These are phyloP conservation scores for Mycena capillaripes DNA, from an alignment of 768 basidiomycete species.

Conservation along the genomic window DNA sequence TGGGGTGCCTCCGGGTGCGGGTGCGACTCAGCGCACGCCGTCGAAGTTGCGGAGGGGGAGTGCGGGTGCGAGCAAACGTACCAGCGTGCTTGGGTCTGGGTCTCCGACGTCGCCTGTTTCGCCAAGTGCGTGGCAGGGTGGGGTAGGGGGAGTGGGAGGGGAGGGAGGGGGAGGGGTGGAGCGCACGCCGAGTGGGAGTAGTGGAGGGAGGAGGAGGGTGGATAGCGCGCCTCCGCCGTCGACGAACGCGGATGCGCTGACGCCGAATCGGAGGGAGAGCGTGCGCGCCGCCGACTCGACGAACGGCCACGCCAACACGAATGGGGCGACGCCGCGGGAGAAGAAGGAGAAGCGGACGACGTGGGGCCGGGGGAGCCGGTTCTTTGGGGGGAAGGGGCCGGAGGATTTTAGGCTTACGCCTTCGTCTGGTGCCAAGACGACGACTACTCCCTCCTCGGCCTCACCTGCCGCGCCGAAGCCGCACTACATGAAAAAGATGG, in stretches of 20 bases:
- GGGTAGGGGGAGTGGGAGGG: neutral
- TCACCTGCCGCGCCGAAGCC: no score
- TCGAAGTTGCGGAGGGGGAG: neutral
- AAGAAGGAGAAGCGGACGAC: slow-evolving; percentile 6
- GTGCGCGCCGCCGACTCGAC: no score
- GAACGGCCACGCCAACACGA: neutral
- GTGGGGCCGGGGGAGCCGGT: slow-evolving; percentile 9
- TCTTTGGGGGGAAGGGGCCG: slow-evolving; percentile 21
- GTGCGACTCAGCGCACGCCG: neutral
- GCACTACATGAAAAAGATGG: neutral
- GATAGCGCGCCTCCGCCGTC: slow-evolving; percentile 15
- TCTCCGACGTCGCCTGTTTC: no score
- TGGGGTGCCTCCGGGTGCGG: no score
- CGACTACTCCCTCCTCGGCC: no score
- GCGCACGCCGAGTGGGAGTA: neutral
- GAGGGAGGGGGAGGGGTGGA: neutral
- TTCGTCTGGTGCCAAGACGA: neutral
- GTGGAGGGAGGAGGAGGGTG: slow-evolving; percentile 1
- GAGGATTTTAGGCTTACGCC: neutral
- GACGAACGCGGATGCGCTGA: neutral
- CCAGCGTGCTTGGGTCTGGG: no score
- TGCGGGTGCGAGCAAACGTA: no score
- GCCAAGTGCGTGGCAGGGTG: no score
- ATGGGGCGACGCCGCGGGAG: neutral
- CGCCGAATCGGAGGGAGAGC: neutral